Conservation (phyloP, 116 monocot genomes). For the Cymodocea nodosa region DNA sequence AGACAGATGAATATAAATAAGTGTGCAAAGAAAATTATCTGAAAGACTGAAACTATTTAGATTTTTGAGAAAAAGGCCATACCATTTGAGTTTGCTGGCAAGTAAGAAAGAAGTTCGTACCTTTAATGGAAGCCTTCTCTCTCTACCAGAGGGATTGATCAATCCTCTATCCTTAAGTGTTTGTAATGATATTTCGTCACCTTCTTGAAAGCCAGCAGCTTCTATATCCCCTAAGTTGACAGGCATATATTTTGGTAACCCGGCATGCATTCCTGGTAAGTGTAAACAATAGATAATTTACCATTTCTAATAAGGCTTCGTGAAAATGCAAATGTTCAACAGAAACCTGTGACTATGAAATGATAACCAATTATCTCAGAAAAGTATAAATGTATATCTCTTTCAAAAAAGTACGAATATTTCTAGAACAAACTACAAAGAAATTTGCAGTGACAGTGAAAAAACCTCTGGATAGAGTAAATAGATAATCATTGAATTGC, state of each 20-base stretch:
- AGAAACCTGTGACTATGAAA: background rate
- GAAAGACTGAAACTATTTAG: too few species aligned
- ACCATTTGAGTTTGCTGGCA: background rate
- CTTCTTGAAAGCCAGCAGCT: constrained; percentile 71
- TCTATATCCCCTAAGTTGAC: constrained; percentile 79
- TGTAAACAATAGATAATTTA: background rate
- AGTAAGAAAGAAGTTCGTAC: constrained; percentile 16
- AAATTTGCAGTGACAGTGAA: too few species aligned
- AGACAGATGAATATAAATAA: too few species aligned
- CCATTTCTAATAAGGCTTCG: background rate
- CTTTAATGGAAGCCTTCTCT: constrained; percentile 81
- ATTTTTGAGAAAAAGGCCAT: too few species aligned
- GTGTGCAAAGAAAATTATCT: too few species aligned
- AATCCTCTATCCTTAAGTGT: constrained; percentile 65
- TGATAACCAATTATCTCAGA: background rate
- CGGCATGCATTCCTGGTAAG: constrained; percentile 70
- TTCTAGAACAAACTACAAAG: too few species aligned
- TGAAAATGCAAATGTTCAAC: background rate
- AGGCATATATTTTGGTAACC: constrained; percentile 79
- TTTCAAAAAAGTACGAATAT: too few species aligned
- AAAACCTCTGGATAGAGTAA: too few species aligned
- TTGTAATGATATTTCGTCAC: constrained; percentile 77
- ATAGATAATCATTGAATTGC: too few species aligned
- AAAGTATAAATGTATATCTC: too few species aligned
- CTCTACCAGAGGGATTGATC: constrained; percentile 96